phyloP scores from a whole-genome alignment of 148 eudicot genomes.

The Arctostaphylos glauca region DNA sequence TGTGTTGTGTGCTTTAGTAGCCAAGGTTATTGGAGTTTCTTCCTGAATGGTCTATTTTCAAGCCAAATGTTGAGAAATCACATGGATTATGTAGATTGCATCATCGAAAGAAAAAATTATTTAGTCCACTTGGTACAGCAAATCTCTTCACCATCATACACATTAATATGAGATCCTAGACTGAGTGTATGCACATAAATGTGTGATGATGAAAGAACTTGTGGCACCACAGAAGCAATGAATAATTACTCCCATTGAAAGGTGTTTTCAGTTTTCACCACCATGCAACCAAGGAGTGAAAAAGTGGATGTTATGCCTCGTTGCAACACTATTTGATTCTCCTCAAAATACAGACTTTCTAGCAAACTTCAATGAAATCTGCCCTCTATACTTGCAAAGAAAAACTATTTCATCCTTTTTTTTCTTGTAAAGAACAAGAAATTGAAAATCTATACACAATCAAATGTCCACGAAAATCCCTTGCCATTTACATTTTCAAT shows the following conservation, averaged over 20 bases:
- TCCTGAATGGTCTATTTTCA: not conserved
- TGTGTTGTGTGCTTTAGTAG: not conserved
- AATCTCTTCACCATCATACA: no score
- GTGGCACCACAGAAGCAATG: no score
- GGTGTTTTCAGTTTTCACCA: not conserved
- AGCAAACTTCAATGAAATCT: not conserved
- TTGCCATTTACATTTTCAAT: conserved; percentile 9
- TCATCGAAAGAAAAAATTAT: no score
- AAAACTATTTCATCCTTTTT: conserved; percentile 4
- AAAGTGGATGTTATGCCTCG: not conserved
- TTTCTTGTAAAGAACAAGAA: not conserved
- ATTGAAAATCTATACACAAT: not conserved
- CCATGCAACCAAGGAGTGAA: not conserved
- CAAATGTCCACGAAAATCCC: not conserved
- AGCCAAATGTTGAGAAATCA: not conserved
- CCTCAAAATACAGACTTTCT: not conserved
- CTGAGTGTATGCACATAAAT: no score
- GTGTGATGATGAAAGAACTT: no score
- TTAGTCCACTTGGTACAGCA: no score
- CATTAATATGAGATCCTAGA: no score
- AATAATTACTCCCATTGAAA: not conserved
- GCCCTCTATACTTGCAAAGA: not conserved
- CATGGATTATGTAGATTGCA: no score
- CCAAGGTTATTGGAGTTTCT: not conserved
- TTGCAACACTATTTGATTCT: not conserved